These are phyloP conservation scores for Lycium barbarum DNA, from an alignment of 257 asterid genomes.

Conservation along the genomic window DNA sequence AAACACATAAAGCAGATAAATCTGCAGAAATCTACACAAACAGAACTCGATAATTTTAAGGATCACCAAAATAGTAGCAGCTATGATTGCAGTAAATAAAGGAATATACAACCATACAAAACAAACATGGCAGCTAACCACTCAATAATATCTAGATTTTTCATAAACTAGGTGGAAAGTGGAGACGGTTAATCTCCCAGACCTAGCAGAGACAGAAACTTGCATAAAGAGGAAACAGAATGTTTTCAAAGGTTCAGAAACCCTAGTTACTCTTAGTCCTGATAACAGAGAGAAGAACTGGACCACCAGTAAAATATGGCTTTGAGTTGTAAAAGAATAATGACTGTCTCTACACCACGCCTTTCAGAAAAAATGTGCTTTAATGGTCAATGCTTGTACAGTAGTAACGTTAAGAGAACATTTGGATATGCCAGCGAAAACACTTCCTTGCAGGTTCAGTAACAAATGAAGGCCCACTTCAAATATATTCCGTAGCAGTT, in stretches of 20 bases:
- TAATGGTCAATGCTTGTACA: neutral
- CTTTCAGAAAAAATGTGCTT: neutral
- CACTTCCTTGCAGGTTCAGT: neutral
- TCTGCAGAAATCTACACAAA: neutral
- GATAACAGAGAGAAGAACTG: neutral
- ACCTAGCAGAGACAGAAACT: slow-evolving; percentile 15
- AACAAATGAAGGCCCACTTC: neutral
- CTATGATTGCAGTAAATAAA: neutral
- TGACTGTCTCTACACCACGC: neutral
- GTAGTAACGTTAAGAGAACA: neutral
- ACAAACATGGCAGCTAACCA: neutral
- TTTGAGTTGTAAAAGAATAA: neutral
- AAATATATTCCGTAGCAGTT: neutral
- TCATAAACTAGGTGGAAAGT: slow-evolving; percentile 11
- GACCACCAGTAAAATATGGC: neutral
- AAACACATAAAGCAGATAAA: neutral
- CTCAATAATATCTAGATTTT: neutral
- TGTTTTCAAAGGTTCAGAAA: neutral
- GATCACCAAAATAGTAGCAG: neutral
- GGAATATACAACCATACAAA: neutral
- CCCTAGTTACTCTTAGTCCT: neutral
- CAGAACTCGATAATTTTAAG: neutral
- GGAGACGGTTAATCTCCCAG: neutral
- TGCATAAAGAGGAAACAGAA: neutral
- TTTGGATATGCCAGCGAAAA: neutral